Base-by-base conservation (phyloP, 306 rosid species). In the Citrullus mucosospermus region DNA sequence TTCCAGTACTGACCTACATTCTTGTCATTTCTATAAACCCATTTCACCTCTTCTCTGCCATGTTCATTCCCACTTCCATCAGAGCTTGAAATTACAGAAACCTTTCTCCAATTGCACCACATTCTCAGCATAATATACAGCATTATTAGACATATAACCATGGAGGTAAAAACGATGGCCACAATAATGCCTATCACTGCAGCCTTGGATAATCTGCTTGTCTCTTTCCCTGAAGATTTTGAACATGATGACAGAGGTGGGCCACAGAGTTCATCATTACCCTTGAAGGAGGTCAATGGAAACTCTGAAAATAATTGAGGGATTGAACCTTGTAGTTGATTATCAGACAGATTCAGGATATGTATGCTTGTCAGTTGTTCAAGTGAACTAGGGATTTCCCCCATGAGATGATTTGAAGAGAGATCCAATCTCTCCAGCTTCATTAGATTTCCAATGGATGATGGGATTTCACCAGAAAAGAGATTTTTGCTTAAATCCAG, bases 21-120 rank as follows among this genome's bases (percentile, higher is more conserved):
- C 68, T 85, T 79, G 76, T 71, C 76, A 71, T 85, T 85, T 63
- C 75, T 76, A 79, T 81, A 38, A 1, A 60, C 86, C 88, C 87
- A 87, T 83, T 76, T 87, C 75, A 67, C 82, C 15, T 82, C 94
- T 73, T 86, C 60, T 51, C 30, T 73, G 6, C 28, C 77, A 16
- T 44, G 77, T 48, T 48, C 81, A 44, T 83, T 77, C 18, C 85
- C 90, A 53, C 86, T 85, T 57, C 88, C 87, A 3, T 89, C 93
- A 25, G 85, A 81, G 80, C 82, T 95, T 39, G 96, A 88, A 79
- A 91, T 13, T 48, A 48, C 85, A 0, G 91, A 71, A 51, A 89
- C 92, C 82, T 84, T 81, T 87, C 93, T 91, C 99, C 99, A 95
- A 22, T 89, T 88, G 83, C 91, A 86, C 97, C 98, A 95, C n/a